Conservation (phyloP, 2,329 filamentous ascomycete species). For the Trichoderma aggressivum region DNA sequence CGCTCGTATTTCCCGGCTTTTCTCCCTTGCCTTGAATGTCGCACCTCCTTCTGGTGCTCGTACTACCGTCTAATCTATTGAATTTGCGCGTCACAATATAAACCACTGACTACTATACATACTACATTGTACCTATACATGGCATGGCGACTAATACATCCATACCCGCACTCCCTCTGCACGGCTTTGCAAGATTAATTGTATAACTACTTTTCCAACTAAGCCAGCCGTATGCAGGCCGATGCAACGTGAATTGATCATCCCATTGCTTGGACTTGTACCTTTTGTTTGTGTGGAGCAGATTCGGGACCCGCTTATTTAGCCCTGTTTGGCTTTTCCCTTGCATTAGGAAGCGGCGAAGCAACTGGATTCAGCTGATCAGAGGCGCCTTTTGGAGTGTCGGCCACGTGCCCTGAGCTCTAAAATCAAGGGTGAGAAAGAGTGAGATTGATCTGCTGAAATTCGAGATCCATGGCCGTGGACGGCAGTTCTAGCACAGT, state of each 20-base stretch:
- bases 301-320: background rate
- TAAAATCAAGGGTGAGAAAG: background rate
- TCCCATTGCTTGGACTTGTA: background rate
- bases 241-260: background rate
- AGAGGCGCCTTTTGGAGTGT: background rate
- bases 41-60: background rate
- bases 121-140: background rate
- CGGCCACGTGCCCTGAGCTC: background rate
- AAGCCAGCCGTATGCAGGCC: background rate
- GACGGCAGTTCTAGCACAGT: background rate
- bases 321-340: slow-evolving; percentile 9
- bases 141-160: background rate
- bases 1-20: background rate
- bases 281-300: slow-evolving; percentile 7
- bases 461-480: background rate
- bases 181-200: background rate
- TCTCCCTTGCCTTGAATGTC: background rate
- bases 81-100: background rate
- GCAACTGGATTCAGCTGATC: background rate
- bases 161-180: background rate
- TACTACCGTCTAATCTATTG: background rate
- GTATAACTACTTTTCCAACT: background rate
- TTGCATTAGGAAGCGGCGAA: slow-evolving; percentile 4
- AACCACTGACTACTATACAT: too few species aligned
- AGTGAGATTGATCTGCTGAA: background rate